Evolutionary conservation across 148 eudicot genomes (phyloP).

Genomic region (Heliosperma pusillum): DNA sequence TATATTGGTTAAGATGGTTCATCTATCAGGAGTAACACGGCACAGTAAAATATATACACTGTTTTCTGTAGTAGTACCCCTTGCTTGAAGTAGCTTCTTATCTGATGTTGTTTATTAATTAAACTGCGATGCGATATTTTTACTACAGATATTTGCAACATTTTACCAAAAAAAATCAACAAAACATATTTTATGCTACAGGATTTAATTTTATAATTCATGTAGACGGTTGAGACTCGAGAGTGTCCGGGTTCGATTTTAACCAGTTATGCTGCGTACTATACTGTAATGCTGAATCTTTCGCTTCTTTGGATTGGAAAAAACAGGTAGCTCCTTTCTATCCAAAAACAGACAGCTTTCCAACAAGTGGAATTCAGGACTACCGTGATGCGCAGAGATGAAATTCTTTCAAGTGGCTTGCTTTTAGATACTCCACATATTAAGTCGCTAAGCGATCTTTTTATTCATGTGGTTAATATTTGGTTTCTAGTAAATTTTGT

Average conservation of each 20-base stretch:
- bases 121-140: background rate
- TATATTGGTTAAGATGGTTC: no score
- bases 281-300: background rate
- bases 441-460: background rate
- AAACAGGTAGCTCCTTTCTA: conserved; percentile 30
- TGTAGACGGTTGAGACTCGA: background rate
- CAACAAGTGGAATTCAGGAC: conserved; percentile 22
- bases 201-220: background rate
- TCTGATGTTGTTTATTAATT: background rate
- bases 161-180: no score
- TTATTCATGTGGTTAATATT: background rate
- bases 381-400: conserved; percentile 15
- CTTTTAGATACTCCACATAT: background rate
- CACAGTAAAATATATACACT: no score
- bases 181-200: background rate
- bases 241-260: background rate
- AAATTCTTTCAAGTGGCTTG: background rate
- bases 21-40: no score
- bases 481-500: background rate
- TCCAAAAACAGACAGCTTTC: conserved; percentile 18
- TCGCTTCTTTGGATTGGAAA: conserved; percentile 2
- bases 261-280: background rate
- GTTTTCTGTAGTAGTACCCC: background rate
- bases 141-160: no score
- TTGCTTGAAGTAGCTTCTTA: background rate